A percentile compares a stretch with the other conserved stretches of the same genome.
Conservation (phyloP, 192 early-diverging fungal species). For the Pilaira anomala region DNA sequence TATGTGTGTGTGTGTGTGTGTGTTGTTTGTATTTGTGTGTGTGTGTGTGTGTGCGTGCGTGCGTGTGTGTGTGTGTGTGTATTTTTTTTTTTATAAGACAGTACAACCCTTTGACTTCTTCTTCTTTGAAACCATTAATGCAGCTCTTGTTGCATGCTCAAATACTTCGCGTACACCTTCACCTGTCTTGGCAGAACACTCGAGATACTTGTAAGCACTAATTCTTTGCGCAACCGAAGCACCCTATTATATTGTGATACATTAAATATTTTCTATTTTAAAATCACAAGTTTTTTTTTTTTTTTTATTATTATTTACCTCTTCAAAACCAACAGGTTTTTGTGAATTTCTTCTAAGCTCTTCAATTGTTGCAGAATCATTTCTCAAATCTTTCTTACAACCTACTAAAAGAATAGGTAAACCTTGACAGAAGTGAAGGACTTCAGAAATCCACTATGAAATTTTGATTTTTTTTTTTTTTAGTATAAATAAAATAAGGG, state of each 20-base stretch:
- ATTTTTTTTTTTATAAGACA: slow-evolving; percentile 34
- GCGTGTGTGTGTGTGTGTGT: no score
- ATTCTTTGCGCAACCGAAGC: slow-evolving; percentile 68
- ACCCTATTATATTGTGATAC: slow-evolving; percentile 54
- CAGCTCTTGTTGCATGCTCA: slow-evolving; percentile 81
- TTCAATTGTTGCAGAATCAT: slow-evolving; percentile 73
- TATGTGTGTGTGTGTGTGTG: no score
- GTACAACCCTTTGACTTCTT: slow-evolving; percentile 25
- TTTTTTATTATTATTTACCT: slow-evolving; percentile 47
- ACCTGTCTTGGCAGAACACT: slow-evolving; percentile 79
- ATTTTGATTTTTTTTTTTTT: no score
- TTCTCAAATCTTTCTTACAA: slow-evolving; percentile 87
- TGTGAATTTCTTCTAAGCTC: slow-evolving; percentile 72
- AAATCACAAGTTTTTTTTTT: neutral
- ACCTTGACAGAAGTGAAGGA: slow-evolving; percentile 79
- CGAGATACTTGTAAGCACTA: slow-evolving; percentile 77
- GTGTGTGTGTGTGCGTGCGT: no score
- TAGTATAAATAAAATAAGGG: no score
- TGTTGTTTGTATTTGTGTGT: no score
- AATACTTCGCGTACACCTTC: slow-evolving; percentile 85
- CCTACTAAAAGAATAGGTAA: slow-evolving; percentile 85
- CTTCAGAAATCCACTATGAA: slow-evolving; percentile 84
- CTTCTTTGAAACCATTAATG: slow-evolving; percentile 51
- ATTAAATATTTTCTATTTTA: neutral
- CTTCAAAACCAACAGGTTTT: slow-evolving; percentile 68